Base-by-base conservation (phyloP, 2,329 filamentous ascomycete genomes). In the Neonectria sp. region DNA sequence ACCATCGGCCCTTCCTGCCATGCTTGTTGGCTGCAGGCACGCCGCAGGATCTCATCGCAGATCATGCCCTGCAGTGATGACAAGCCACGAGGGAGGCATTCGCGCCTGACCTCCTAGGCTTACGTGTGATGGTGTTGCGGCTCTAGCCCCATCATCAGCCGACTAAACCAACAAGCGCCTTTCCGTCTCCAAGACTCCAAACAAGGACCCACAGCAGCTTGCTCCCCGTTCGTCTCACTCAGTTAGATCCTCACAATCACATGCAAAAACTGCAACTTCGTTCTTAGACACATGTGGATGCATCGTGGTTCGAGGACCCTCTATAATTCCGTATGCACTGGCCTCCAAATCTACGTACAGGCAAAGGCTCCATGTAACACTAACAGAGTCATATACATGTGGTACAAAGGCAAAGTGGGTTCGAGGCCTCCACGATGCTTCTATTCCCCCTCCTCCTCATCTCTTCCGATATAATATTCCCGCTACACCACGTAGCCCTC, bases 381-480 rank as follows among this genome's bases (percentile, higher is more conserved):
- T 60, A 61, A 45, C 58, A 58, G 51, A 72, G 65, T 69, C 59
- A 74, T 72, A 48, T 75, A 73, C 72, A 74, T 70, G 67, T 71
- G 63, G 65, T 72, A 65, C 71, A 65, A 60, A 56, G 49, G n/a
- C 46, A 65, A 45, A 52, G 13, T 46, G 49, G 12, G 15, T 48
- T 40, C 29, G 15, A 15, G 24, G 25, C 48, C 45, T 45, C 53
- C 46, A 46, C 46, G 5, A 17, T 25, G n/a, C 46, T 37, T 49
- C 29, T 46, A 21, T 37, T 25, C 17, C 35, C 33, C 21, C 48
- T 21, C 21, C 31, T 29, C 15, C 17, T 31, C 15, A 17, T 40
- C 15, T 40, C 15, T 40, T 8, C 37, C 37, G 17, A 46, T 48
- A 52, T 56, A 43, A 55, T 67, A 48, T 60, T 49, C 67, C 37